Conservation (phyloP, 2,329 filamentous ascomycete genomes). For the Alternaria gansuensis region DNA sequence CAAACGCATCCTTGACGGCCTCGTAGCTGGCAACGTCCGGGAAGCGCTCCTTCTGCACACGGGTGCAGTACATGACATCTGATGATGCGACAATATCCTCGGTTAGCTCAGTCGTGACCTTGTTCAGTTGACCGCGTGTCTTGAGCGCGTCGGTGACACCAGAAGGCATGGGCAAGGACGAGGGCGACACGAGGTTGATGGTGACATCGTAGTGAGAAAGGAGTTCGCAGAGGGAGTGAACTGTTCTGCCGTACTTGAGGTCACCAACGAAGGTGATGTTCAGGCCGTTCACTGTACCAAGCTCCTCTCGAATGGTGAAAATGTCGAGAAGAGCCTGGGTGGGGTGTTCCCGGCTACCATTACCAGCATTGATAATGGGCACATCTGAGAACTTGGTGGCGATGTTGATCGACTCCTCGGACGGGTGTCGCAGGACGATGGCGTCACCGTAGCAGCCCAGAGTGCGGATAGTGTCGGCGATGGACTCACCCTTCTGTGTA, state of each 20-base stretch:
- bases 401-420: slow-evolving; percentile 79
- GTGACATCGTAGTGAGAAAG: slow-evolving; percentile 95
- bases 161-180: slow-evolving; percentile 77
- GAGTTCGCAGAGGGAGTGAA: slow-evolving; percentile 93
- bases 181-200: slow-evolving; percentile 89
- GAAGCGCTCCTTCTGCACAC: slow-evolving; percentile 97
- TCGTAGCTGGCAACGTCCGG: slow-evolving; percentile 82
- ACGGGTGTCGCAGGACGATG: slow-evolving; percentile 92
- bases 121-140: slow-evolving; percentile 76
- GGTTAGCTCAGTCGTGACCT: slow-evolving; percentile 80
- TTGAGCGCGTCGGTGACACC: slow-evolving; percentile 77
- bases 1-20: slow-evolving; percentile 83
- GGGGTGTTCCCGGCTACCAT: slow-evolving; percentile 94
- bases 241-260: slow-evolving; percentile 89
- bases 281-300: slow-evolving; percentile 92
- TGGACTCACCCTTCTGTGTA: slow-evolving; percentile 90
- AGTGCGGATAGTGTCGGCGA: slow-evolving; percentile 93
- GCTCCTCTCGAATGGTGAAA: slow-evolving; percentile 97
- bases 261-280: slow-evolving; percentile 97
- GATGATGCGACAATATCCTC: slow-evolving; percentile 84
- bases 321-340: slow-evolving; percentile 97
- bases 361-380: slow-evolving; percentile 96
- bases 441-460: slow-evolving; percentile 94
- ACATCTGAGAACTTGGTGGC: slow-evolving; percentile 89
- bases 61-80: slow-evolving; percentile 96